Conservation (phyloP, 192 early-diverging fungal species). For the Gigaspora rosea region DNA sequence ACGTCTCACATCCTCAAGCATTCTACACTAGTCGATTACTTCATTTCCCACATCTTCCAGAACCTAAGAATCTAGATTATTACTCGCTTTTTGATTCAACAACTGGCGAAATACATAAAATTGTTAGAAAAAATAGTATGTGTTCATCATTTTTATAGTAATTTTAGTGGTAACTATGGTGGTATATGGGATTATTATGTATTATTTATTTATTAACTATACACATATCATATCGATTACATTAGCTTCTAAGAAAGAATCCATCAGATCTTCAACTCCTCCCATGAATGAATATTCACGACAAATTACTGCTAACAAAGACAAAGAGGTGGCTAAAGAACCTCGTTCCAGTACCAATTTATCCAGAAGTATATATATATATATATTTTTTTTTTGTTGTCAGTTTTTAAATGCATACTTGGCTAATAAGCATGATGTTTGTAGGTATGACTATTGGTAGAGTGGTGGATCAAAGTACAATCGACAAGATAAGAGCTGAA, state of each 20-base stretch:
- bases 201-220: not conserved
- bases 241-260: too few relatives aligned
- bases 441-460: not conserved
- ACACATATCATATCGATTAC: too few relatives aligned
- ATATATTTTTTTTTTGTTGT: too few relatives aligned
- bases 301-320: too few relatives aligned
- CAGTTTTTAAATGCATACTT: not conserved
- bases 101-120: slow-evolving; percentile 12
- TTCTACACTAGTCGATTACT: slow-evolving; percentile 29
- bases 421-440: not conserved
- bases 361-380: too few relatives aligned
- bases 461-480: not conserved
- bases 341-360: too few relatives aligned
- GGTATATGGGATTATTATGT: too few relatives aligned
- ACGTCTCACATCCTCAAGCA: slow-evolving; percentile 19
- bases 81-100: slow-evolving; percentile 15
- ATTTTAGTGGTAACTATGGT: too few relatives aligned
- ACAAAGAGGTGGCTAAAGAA: too few relatives aligned
- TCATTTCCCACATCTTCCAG: slow-evolving; percentile 23
- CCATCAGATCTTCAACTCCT: too few relatives aligned
- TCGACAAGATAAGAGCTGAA: not conserved
- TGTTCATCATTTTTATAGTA: not conserved
- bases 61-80: slow-evolving; percentile 22
- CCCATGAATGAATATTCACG: too few relatives aligned
- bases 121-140: slow-evolving; percentile 22